A percentile compares a stretch with the other conserved stretches of the same genome.
Conservation (phyloP, 1,139 yeast species). For the Eremothecium gossypii region DNA sequence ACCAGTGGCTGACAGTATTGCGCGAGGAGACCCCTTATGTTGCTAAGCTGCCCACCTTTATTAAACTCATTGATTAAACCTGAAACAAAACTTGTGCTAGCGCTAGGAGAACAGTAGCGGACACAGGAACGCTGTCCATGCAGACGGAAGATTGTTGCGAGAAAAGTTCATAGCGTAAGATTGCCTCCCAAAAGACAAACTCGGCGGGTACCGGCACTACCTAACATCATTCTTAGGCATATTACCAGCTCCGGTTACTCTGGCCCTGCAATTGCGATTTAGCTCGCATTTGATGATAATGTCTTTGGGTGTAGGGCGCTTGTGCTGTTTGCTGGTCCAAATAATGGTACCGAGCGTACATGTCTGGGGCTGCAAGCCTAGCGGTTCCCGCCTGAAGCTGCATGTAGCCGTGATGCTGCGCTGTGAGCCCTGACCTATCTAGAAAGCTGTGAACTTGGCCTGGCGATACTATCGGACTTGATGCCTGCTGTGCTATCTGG, state of each 20-base stretch:
- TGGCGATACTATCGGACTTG: neutral
- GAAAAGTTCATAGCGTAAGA: no score
- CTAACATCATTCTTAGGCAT: no score
- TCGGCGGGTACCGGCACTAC: no score
- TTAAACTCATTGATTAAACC: no score
- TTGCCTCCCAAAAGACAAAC: no score
- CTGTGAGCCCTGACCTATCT: no score
- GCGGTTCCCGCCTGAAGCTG: slow-evolving; percentile 7
- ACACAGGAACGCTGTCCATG: no score
- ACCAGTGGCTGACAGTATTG: neutral
- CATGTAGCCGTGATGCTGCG: slow-evolving; percentile 8
- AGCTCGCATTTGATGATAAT: neutral
- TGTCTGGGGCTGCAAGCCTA: neutral
- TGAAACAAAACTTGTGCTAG: no score
- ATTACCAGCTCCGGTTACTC: neutral
- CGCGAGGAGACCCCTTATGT: neutral
- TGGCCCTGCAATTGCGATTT: neutral
- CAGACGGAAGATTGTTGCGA: no score
- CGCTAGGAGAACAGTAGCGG: no score
- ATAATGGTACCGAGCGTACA: neutral
- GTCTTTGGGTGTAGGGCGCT: neutral
- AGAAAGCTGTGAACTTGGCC: neutral
- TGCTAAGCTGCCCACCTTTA: neutral
- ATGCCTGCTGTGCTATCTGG: neutral
- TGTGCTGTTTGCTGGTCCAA: neutral